Base-by-base conservation (phyloP, 768 basidiomycete species). In the Boletus vermiculosoides region DNA sequence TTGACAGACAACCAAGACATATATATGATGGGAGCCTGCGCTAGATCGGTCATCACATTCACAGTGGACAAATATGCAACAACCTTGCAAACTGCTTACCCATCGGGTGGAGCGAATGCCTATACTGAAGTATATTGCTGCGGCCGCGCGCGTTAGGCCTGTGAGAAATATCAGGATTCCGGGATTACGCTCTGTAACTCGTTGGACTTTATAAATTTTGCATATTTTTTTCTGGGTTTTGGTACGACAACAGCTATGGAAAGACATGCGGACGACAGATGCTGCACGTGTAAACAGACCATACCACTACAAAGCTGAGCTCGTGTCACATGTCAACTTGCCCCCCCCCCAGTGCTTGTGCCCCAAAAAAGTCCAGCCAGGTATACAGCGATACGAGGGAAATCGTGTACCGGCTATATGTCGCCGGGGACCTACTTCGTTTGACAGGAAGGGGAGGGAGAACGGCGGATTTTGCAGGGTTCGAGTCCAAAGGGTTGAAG, bases 221-320 rank as follows among this genome's bases (percentile, higher is more conserved):
- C 54, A 30, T 4, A 49, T 60, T 53, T 28, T 60, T n/a, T 60
- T 30, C 34, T n/a, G 42, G 50, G 31, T 60, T 60, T 55, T 55
- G 23, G 47, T 55, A 60, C 50, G 41, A 63, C 57, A 41, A 42
- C 5, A 60, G 8, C 31, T 34, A 63, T 0, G 10, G 28, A 42
- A 52, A 1, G 48, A 63, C 48, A 45, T 23, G 44, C 22, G 52
- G 44, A 63, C 45, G 20, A 51, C 52, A 50, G 11, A 50, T 44
- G 15, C 55, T 18, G 11, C 45, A 57, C 44, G 9, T 34, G 31
- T 18, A 54, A 61, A 61, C 37, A 50, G 60, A 57, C 50, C 31
- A 48, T 28, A 23, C 41, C 51, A 52, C 49, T 45, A 13, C 54
- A 37, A 61, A 61, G 37, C 40, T 44, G 20, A 61, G 49, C 59